Conservation (phyloP, 169 alveolate species). For the Pseudocohnilembus persalinus region DNA sequence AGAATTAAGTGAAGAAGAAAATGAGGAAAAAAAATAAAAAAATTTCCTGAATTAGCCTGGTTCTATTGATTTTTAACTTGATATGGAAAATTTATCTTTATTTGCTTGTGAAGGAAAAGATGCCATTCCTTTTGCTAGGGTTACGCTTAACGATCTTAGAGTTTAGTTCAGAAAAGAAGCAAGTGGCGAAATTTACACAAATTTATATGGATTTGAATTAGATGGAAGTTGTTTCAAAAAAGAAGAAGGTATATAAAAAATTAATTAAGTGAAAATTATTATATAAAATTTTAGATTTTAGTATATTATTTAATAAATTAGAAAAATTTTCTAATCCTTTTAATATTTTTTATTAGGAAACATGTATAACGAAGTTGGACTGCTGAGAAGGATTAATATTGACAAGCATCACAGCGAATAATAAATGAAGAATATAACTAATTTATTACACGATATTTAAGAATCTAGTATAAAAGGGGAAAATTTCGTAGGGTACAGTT, state of each 20-base stretch:
- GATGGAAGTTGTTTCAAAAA: slow-evolving; percentile 12
- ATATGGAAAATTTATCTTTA: slow-evolving; percentile 38
- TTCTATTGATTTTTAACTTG: slow-evolving; percentile 30
- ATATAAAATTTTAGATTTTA: no score
- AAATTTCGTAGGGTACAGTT: slow-evolving; percentile 17
- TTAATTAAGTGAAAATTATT: not conserved
- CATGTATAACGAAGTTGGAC: not conserved
- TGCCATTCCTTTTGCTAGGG: slow-evolving; percentile 40
- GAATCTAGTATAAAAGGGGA: not conserved
- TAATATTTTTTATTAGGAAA: no score
- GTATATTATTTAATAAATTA: no score
- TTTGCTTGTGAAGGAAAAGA: slow-evolving; percentile 28
- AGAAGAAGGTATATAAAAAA: not conserved
- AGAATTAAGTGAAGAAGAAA: slow-evolving; percentile 13
- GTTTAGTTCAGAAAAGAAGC: slow-evolving; percentile 15
- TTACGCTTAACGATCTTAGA: slow-evolving; percentile 29
- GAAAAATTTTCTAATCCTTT: no score
- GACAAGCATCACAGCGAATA: slow-evolving; percentile 6
- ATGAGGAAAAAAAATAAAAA: not conserved
- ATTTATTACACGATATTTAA: slow-evolving; percentile 4
- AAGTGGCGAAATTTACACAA: slow-evolving; percentile 14
- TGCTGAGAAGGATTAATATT: not conserved
- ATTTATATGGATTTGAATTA: slow-evolving; percentile 24
- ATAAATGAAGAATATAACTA: not conserved
- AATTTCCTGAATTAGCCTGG: slow-evolving; percentile 4